These are phyloP conservation scores for Cotoneaster glaucophyllus DNA, from an alignment of 306 rosid genomes.

Conservation along the genomic window DNA sequence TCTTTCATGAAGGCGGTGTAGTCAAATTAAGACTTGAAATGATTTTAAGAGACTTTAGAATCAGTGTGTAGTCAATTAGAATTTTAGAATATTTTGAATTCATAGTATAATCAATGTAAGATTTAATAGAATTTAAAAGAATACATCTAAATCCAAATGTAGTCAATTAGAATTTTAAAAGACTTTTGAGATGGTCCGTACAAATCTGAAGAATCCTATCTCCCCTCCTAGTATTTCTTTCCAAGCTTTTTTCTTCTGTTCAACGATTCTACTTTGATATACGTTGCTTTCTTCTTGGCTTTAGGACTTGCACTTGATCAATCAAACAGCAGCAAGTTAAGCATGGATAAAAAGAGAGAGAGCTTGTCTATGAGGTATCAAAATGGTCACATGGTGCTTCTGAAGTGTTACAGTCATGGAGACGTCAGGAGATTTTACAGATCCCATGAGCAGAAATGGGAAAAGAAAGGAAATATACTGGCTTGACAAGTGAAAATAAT, in stretches of 20 bases:
- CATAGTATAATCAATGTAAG: no score
- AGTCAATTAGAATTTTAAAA: no score
- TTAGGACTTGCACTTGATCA: constrained; percentile 54
- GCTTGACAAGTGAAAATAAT: constrained; percentile 85
- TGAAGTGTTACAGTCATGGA: constrained; percentile 85
- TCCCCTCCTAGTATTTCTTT: no score
- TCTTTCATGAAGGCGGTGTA: no score
- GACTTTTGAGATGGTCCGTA: no score
- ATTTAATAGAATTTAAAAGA: no score
- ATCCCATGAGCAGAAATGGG: constrained; percentile 97
- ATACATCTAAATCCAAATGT: no score
- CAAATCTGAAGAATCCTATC: no score
- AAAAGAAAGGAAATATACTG: constrained; percentile 97
- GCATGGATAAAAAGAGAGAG: constrained; percentile 79
- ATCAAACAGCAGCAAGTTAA: constrained; percentile 57
- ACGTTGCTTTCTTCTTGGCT: constrained; percentile 14
- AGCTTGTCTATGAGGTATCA: constrained; percentile 70
- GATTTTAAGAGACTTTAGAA: no score
- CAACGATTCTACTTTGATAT: constrained; percentile 6
- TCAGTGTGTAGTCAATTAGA: no score
- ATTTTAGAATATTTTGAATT: no score
- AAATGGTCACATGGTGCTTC: constrained; percentile 69
- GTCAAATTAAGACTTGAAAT: no score
- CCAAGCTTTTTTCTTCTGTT: neutral
- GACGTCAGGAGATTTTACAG: constrained; percentile 93